Percentiles rank a stretch among this genome's conserved stretches.
Conservation (phyloP, 73 alveolate genomes). For the Tetrahymena thermophila region DNA sequence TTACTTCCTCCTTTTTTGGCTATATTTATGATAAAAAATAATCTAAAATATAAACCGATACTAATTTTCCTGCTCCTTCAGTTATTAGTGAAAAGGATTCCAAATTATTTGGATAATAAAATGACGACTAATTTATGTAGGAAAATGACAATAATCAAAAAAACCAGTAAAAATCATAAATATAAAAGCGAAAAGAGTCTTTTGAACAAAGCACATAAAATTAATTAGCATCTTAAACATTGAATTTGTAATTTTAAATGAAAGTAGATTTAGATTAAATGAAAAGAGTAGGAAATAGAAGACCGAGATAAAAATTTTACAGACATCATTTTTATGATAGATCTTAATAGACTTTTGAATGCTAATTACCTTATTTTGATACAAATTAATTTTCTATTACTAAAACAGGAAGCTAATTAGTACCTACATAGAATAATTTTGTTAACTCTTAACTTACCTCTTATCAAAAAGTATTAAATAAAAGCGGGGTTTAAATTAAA, state of each 20-base stretch:
- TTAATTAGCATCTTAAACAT: too few relatives aligned
- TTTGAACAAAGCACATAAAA: too few relatives aligned
- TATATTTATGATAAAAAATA: not conserved
- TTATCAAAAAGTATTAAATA: not conserved
- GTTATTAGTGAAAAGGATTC: not conserved
- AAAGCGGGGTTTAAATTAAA: not conserved
- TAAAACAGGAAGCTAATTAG: not conserved
- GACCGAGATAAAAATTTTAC: not conserved
- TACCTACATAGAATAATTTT: not conserved
- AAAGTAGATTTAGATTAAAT: not conserved
- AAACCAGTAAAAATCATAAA: not conserved
- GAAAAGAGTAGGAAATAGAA: not conserved
- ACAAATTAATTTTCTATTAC: not conserved
- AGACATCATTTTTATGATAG: not conserved
- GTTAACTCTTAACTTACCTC: too few relatives aligned
- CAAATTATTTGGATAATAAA: too few relatives aligned
- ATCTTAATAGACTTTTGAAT: not conserved
- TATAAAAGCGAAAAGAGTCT: not conserved
- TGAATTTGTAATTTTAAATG: too few relatives aligned
- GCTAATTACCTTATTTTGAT: not conserved
- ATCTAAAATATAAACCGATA: not conserved
- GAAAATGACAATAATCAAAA: too few relatives aligned
- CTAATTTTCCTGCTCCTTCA: not conserved
- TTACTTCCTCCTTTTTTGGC: not conserved
- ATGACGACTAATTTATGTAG: too few relatives aligned